phyloP scores from a whole-genome alignment of 345 rosid genomes.

The Gossypium mustelinum region DNA sequence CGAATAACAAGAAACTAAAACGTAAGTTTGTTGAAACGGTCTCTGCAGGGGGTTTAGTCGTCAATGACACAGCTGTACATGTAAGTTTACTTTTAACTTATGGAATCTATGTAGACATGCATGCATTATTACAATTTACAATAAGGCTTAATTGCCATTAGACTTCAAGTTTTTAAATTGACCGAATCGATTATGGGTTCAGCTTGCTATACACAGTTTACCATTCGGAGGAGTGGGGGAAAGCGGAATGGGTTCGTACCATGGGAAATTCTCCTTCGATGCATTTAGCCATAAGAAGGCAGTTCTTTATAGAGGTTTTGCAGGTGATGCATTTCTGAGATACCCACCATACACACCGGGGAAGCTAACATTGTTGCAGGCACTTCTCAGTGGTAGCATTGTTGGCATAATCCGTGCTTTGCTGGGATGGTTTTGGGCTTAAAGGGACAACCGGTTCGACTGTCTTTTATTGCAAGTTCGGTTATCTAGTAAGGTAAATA shows the following conservation, averaged over 20 bases:
- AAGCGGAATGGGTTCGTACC: constrained; percentile 90
- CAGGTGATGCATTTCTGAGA: constrained; percentile 56
- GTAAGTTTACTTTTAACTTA: constrained; percentile 35
- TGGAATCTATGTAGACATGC: constrained; percentile 3
- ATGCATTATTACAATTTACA: background rate
- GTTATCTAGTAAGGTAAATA: too few species aligned
- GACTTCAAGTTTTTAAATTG: too few species aligned
- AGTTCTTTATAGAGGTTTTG: constrained; percentile 61
- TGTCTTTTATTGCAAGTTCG: background rate
- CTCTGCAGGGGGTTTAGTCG: constrained; percentile 77
- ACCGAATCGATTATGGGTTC: constrained; percentile 13
- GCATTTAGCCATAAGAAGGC: constrained; percentile 96
- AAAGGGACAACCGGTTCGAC: constrained; percentile 1
- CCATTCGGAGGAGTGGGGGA: constrained; percentile 99
- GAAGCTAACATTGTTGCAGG: constrained; percentile 63
- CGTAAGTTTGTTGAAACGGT: constrained; percentile 60
- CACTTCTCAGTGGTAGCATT: constrained; percentile 46
- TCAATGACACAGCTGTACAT: constrained; percentile 84
- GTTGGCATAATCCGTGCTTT: constrained; percentile 47
- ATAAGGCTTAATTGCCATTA: too few species aligned
- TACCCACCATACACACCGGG: constrained; percentile 73
- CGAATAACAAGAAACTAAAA: constrained; percentile 64
- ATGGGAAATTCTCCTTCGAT: constrained; percentile 93
- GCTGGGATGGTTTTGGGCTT: constrained; percentile 38
- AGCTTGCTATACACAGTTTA: constrained; percentile 60